Evolutionary conservation across 1,284 basidiomycete species (phyloP).

Genomic region (Rhodotorula sp.): DNA sequence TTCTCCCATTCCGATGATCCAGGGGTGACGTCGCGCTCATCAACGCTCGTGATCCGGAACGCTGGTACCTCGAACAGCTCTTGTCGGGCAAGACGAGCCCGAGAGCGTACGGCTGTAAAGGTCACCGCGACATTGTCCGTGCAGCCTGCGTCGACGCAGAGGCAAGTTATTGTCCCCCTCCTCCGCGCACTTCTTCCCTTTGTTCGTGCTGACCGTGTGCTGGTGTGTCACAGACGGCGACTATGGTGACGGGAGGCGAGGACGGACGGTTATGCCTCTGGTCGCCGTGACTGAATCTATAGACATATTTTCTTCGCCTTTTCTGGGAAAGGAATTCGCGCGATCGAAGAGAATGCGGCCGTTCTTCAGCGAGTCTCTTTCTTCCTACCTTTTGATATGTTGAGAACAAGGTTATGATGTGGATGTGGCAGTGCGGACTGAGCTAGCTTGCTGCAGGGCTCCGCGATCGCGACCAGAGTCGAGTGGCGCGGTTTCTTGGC

Average conservation of each 20-base stretch:
- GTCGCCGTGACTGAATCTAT: conserved; percentile 18
- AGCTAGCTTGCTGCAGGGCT: too few species aligned
- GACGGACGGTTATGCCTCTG: conserved; percentile 42
- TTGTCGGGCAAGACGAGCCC: conserved; percentile 5
- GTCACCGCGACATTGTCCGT: conserved; percentile 42
- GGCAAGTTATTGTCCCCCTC: neutral
- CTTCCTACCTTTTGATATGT: too few species aligned
- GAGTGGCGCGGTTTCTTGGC: too few species aligned
- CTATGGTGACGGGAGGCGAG: conserved; percentile 40
- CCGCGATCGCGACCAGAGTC: too few species aligned
- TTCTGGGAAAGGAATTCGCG: too few species aligned
- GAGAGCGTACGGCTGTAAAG: conserved; percentile 9
- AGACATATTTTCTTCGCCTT: too few species aligned
- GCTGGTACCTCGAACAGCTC: conserved; percentile 40
- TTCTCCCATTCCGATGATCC: neutral
- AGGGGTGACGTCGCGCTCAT: conserved; percentile 42
- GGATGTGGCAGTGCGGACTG: too few species aligned
- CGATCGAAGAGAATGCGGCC: too few species aligned
- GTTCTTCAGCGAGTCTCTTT: too few species aligned
- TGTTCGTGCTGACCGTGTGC: neutral
- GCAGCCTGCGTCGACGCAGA: conserved; percentile 33
- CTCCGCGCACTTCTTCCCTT: neutral
- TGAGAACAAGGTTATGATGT: too few species aligned
- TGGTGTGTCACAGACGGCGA: conserved; percentile 17
- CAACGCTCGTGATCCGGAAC: conserved; percentile 29